Conservation (phyloP, 2,329 filamentous ascomycete genomes). For the Arthrinium puccinioides region DNA sequence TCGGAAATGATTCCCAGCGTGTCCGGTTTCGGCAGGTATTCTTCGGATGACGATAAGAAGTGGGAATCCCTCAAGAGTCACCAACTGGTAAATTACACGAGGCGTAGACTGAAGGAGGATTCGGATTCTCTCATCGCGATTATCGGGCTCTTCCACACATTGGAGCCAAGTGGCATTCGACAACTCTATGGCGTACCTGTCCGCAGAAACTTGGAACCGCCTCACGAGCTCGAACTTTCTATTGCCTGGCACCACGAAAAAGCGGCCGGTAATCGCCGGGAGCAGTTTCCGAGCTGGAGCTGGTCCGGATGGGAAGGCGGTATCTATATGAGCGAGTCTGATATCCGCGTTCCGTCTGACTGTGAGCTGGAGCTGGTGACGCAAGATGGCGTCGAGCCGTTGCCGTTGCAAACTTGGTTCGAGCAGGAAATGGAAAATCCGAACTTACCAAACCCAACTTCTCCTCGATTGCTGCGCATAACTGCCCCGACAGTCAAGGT, state of each 20-base stretch:
- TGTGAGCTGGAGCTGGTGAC: background rate
- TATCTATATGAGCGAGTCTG: background rate
- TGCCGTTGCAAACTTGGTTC: background rate
- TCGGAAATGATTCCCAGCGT: background rate
- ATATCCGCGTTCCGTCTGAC: background rate
- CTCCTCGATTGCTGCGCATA: background rate
- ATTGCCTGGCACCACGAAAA: background rate
- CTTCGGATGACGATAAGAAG: rapidly evolving
- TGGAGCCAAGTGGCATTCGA: background rate
- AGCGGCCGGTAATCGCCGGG: background rate
- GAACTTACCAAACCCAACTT: background rate
- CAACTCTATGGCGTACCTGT: background rate
- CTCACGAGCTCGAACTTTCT: background rate
- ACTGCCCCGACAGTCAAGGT: background rate
- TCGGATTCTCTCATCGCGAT: background rate
- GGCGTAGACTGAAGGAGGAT: background rate
- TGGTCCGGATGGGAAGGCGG: background rate
- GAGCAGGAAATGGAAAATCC: background rate
- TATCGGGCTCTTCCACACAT: background rate
- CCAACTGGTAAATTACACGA: background rate
- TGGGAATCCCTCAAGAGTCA: background rate
- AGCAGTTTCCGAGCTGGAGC: background rate
- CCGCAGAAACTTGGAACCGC: too few relatives aligned
- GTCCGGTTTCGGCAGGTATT: background rate
- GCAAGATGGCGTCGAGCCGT: background rate